Conservation (phyloP, 805 yeast species). For the Cyberlindnera nakhonratchasimensis region DNA sequence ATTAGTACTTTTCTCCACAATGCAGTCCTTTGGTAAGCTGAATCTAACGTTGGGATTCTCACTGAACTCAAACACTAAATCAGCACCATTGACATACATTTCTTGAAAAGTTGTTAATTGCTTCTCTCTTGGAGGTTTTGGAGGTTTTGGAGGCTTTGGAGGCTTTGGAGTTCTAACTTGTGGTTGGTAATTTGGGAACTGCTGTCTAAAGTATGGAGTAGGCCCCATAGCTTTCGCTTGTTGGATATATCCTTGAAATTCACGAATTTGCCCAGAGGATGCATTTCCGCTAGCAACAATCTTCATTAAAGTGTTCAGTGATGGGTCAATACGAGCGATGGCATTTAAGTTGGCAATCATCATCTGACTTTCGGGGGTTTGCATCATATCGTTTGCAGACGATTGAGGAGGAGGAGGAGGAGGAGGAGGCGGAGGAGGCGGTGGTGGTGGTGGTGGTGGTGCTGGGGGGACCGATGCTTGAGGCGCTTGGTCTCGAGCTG, state of each 20-base stretch:
- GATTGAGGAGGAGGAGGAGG: conserved; percentile 16
- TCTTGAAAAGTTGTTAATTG: conserved; percentile 76
- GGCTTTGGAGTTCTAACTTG: conserved; percentile 10
- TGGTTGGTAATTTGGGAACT: conserved; percentile 25
- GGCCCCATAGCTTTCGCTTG: conserved; percentile 74
- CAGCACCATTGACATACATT: conserved; percentile 62
- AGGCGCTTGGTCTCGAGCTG: neutral
- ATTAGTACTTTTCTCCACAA: conserved; percentile 53
- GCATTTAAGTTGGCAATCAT: conserved; percentile 84
- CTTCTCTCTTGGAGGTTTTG: conserved; percentile 40
- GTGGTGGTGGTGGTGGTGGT: neutral
- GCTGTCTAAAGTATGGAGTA: conserved; percentile 37
- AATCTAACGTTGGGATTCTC: conserved; percentile 78
- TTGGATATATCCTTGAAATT: conserved; percentile 77
- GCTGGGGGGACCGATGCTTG: conserved; percentile 1
- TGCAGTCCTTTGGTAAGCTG: conserved; percentile 69
- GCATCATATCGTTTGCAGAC: conserved; percentile 41
- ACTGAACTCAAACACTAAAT: conserved; percentile 77
- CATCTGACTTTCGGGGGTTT: conserved; percentile 63
- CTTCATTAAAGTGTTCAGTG: conserved; percentile 71
- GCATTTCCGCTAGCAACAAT: conserved; percentile 85
- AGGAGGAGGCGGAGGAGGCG: conserved; percentile 1
- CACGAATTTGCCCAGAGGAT: conserved; percentile 61
- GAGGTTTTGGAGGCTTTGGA: conserved; percentile 23
- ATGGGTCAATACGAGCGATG: conserved; percentile 71